phyloP scores from a whole-genome alignment of 1,284 basidiomycete genomes.

The Heterobasidion parviporum region DNA sequence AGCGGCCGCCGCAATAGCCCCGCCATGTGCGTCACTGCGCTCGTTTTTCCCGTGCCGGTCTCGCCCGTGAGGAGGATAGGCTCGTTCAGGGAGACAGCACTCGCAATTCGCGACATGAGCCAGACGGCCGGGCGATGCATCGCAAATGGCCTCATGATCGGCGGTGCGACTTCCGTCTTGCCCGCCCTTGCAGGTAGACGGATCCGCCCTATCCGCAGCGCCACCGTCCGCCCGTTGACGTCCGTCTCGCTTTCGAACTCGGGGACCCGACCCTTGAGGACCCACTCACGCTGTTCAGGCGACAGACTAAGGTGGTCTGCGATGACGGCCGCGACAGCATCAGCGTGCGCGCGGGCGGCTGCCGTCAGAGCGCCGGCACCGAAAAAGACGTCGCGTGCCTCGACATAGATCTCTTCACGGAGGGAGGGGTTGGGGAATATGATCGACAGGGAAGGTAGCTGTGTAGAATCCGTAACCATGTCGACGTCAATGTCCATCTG shows the following conservation, averaged over 20 bases:
- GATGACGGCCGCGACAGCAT: conserved; percentile 42
- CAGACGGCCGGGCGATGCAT: conserved; percentile 82
- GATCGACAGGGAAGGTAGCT: conserved; percentile 21
- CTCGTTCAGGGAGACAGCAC: conserved; percentile 68
- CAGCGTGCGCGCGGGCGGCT: conserved; percentile 42
- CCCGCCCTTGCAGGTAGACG: conserved; percentile 37
- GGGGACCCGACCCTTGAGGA: conserved; percentile 53
- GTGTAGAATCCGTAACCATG: conserved; percentile 12
- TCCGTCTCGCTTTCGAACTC: conserved; percentile 65
- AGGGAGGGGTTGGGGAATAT: conserved; percentile 70
- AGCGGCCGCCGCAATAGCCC: conserved; percentile 72
- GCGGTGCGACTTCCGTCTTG: conserved; percentile 26
- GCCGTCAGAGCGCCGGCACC: conserved; percentile 56
- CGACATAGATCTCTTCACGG: conserved; percentile 87
- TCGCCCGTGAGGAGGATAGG: conserved; percentile 93
- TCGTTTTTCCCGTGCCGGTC: conserved; percentile 98
- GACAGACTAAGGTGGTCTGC: conserved; percentile 64
- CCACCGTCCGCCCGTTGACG: conserved; percentile 46
- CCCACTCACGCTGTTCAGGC: conserved; percentile 46
- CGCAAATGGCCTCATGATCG: conserved; percentile 64
- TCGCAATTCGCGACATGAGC: conserved; percentile 79
- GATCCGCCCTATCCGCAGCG: conserved; percentile 52
- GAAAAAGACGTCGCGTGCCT: conserved; percentile 91
- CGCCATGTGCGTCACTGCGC: conserved; percentile 84
- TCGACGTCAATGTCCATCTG: conserved; percentile 29